A percentile compares a stretch with the other conserved stretches of the same genome.
Conservation (phyloP, 106 monocot species). For the Acorus gramineus region DNA sequence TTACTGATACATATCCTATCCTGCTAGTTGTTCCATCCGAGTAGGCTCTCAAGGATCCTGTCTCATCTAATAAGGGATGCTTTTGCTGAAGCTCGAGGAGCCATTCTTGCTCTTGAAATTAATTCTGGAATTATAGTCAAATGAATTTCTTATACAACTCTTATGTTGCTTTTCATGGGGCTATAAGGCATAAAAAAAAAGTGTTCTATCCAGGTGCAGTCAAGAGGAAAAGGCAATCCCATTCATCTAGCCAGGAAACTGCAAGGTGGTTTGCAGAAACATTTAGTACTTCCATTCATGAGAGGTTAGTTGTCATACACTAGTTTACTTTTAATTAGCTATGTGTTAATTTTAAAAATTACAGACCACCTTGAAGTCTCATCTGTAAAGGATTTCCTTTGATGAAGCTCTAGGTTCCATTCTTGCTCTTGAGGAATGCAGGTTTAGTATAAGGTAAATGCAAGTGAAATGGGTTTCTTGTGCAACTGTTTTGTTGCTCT, state of each 20-base stretch:
- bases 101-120: conserved; percentile 88
- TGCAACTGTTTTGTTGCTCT: too few relatives aligned
- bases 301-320: conserved; percentile 36
- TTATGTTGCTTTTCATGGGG: background rate
- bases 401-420: too few relatives aligned
- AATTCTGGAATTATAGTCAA: conserved; percentile 24
- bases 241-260: conserved; percentile 51
- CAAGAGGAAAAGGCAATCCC: conserved; percentile 33
- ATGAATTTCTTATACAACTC: too few relatives aligned
- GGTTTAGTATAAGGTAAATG: too few relatives aligned
- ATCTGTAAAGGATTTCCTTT: too few relatives aligned
- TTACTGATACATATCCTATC: background rate
- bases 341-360: too few relatives aligned
- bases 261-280: conserved; percentile 66
- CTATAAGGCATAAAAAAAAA: background rate
- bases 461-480: too few relatives aligned
- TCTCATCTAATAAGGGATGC: conserved; percentile 87
- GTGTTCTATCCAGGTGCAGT: conserved; percentile 27
- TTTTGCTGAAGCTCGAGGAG: conserved; percentile 86
- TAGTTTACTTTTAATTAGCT: too few relatives aligned
- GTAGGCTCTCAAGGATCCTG: conserved; percentile 85
- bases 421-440: too few relatives aligned
- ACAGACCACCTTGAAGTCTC: too few relatives aligned
- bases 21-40: conserved; percentile 2
- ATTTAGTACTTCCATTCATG: conserved; percentile 69